phyloP scores from a whole-genome alignment of 139 green algal species.

The Chlorella vulgaris region DNA sequence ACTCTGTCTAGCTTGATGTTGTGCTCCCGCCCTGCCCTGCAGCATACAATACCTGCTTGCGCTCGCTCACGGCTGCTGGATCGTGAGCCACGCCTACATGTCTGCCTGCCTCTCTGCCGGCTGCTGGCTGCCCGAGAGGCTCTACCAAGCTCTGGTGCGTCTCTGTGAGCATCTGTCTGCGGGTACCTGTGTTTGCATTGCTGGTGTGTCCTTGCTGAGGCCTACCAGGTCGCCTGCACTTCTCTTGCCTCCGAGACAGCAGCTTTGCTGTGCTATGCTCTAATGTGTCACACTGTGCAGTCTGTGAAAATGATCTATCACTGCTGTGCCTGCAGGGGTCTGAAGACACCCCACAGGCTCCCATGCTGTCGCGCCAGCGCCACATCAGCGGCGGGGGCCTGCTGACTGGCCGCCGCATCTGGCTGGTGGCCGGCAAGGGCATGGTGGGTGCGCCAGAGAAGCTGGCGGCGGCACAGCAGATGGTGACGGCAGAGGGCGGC shows the following conservation, averaged over 20 bases:
- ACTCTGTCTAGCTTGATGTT: too few species aligned
- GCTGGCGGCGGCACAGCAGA: not conserved
- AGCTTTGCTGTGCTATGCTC: too few species aligned
- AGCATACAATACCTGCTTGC: conserved; percentile 43
- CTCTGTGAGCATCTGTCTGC: too few species aligned
- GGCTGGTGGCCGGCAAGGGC: not conserved
- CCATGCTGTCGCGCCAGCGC: not conserved
- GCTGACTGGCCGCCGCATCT: not conserved
- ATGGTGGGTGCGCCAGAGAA: not conserved
- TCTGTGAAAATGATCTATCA: too few species aligned
- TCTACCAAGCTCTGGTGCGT: conserved; percentile 40
- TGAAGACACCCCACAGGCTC: not conserved
- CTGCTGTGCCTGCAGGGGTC: not conserved
- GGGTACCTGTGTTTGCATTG: too few species aligned
- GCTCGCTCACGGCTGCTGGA: conserved; percentile 48
- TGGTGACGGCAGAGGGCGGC: not conserved
- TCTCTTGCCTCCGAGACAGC: too few species aligned
- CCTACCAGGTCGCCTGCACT: too few species aligned
- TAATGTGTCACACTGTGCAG: too few species aligned
- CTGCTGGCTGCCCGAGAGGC: conserved; percentile 34
- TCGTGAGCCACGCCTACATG: conserved; percentile 45
- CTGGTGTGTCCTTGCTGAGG: too few species aligned
- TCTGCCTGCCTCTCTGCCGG: conserved; percentile 38
- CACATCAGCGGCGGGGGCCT: not conserved
- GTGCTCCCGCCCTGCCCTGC: too few species aligned